Evolutionary conservation across 176 grass and related monocot genomes (phyloP).

Genomic region (Eragrostis curvula): DNA sequence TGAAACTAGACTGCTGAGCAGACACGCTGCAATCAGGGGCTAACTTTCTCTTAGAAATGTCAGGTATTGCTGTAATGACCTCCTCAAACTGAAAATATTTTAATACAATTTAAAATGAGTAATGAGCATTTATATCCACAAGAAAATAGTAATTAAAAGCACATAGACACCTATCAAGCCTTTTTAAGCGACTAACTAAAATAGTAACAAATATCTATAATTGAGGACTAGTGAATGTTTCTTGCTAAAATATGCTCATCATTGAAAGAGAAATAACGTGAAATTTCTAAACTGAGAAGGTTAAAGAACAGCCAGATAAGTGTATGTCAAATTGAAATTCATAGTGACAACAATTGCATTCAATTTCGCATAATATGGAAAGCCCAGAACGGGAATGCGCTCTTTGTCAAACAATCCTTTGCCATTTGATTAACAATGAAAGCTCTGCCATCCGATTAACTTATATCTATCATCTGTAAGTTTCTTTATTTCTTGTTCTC

Average conservation of each 20-base stretch:
- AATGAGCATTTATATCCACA: background rate
- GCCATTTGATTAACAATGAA: background rate
- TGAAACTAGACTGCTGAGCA: slow-evolving; percentile 26
- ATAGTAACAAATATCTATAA: background rate
- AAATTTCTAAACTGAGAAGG: background rate
- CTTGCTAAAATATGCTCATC: background rate
- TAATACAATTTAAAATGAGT: background rate
- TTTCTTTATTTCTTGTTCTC: background rate
- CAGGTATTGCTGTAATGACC: slow-evolving; percentile 26
- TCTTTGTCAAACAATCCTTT: background rate
- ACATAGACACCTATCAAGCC: background rate
- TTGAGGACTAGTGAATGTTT: background rate
- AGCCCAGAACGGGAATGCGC: background rate
- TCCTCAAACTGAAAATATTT: slow-evolving; percentile 42
- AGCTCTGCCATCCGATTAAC: background rate
- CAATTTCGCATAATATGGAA: background rate
- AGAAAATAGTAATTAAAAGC: background rate
- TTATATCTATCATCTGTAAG: background rate
- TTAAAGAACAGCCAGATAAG: background rate
- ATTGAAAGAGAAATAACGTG: slow-evolving; percentile 25
- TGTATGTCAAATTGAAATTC: background rate
- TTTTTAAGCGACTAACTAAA: background rate
- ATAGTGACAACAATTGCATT: background rate
- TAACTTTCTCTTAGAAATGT: slow-evolving; percentile 42
- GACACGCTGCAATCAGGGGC: slow-evolving; percentile 19